Base-by-base conservation (phyloP, 2,329 filamentous ascomycete genomes). In the Parafenestella ontariensis region DNA sequence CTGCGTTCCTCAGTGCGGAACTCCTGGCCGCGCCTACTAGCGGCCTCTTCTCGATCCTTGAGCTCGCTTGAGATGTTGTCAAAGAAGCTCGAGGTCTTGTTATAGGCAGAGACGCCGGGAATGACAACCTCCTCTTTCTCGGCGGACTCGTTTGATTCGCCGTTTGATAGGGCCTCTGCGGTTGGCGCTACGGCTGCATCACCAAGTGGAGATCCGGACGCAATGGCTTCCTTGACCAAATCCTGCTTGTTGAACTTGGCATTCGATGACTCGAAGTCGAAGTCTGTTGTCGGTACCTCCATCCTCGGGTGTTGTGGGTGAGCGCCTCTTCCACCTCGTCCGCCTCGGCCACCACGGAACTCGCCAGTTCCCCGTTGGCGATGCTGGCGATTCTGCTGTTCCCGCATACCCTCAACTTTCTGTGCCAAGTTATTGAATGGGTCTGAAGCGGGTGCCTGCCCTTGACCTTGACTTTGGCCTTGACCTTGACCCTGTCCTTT, bases 61-160 rank as follows among this genome's bases (percentile, higher is more conserved):
- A 91, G 85, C 74, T 99, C 95, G 63, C 91, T 96, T 0, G 92
- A 96, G 61, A 99, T 97, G 76, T 99, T 97, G 78, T 99, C 95
- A 72, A 99, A 99, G 82, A 99, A 99, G 1, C 92, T 96, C 3
- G 81, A 87, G 5, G 88, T 84, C 78, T 92, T 96, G 81, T 97
- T 94, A 79, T 99, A 99, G 0, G 86, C 84, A 26, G 77, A 73
- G 18, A 75, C 69, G 18, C 57, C 45, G 8, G 76, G 70, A 6
- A 81, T 82, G 11, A 80, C 78, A 13, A 81, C 77, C 1, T 82
- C 76, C 1, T 82, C 75, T 33, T 81, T 67, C 17, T 77, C 75
- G n/a, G 49, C 65, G 3, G 56, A 46, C 33, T 71, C 71, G 28
- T 77, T 71, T 20, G 69, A 56, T 21, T 72, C 61, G 11, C 73